A percentile compares a stretch with the other conserved stretches of the same genome.
These are phyloP conservation scores for Eutypella sp. DNA, from an alignment of 2,329 filamentous ascomycete genomes.

Conservation along the genomic window DNA sequence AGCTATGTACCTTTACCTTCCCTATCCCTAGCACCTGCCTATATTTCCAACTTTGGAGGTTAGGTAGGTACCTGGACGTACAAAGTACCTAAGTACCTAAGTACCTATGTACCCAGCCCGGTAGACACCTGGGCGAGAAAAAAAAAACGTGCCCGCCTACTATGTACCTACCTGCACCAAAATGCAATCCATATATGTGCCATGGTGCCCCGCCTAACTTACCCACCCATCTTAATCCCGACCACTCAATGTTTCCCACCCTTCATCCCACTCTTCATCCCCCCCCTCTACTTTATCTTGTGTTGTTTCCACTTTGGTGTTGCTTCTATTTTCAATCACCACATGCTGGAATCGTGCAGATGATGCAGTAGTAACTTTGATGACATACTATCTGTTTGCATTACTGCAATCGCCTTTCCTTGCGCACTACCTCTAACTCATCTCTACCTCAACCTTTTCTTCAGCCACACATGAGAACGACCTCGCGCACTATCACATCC, in stretches of 20 bases:
- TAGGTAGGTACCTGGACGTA: background rate
- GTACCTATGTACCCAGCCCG: background rate
- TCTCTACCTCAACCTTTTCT: too few species aligned
- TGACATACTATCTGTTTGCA: constrained; percentile 20
- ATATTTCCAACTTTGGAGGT: background rate
- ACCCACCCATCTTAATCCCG: background rate
- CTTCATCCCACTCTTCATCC: too few species aligned
- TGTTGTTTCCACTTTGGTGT: constrained; percentile 13
- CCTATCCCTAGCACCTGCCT: background rate
- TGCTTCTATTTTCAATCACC: constrained; percentile 23
- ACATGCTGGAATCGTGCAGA: constrained; percentile 22
- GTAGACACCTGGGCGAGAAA: background rate
- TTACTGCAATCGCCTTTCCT: background rate
- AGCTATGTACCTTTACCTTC: background rate
- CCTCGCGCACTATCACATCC: too few species aligned
- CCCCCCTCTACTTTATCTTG: too few species aligned
- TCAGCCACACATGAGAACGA: background rate
- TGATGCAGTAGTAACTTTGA: constrained; percentile 17
- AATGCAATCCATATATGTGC: too few species aligned
- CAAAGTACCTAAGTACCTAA: background rate
- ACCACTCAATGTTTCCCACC: constrained; percentile 1
- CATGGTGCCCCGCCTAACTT: constrained; percentile 1
- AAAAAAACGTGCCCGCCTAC: background rate
- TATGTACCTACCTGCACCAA: too few species aligned
- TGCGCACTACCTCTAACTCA: background rate